Evolutionary conservation across 2,329 filamentous ascomycete genomes (phyloP).

Genomic region (Rugonectria rugulosa): DNA sequence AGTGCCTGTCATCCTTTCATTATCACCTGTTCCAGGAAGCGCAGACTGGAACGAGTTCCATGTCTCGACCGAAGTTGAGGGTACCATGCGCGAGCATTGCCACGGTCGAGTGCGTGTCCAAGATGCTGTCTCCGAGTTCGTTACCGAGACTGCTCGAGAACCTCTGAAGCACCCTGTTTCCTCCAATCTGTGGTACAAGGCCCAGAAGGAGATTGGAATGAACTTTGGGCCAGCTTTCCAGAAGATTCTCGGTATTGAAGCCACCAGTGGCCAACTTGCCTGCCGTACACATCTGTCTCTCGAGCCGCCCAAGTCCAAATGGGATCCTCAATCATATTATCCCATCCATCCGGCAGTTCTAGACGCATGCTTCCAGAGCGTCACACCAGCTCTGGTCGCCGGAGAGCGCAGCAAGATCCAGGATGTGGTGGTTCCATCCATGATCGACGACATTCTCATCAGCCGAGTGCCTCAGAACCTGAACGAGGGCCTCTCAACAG

Average conservation of each 20-base stretch:
- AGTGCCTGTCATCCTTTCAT: constrained; percentile 5
- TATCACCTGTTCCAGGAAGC: constrained; percentile 4
- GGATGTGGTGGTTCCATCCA: constrained; percentile 6
- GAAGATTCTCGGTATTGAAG: constrained; percentile 11
- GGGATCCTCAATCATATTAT: constrained; percentile 13
- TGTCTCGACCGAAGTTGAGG: constrained; percentile 7
- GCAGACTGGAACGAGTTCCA: constrained; percentile 14
- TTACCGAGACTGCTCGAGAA: neutral
- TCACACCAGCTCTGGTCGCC: constrained; percentile 12
- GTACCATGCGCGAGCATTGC: neutral
- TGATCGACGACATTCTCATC: constrained; percentile 6
- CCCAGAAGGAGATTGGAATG: constrained; percentile 14
- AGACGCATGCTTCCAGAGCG: constrained; percentile 20
- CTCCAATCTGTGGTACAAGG: constrained; percentile 19
- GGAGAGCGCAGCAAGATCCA: constrained; percentile 11
- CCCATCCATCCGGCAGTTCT: constrained; percentile 17
- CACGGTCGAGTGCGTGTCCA: constrained; percentile 12
- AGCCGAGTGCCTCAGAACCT: constrained; percentile 6
- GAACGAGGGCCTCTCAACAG: constrained; percentile 9
- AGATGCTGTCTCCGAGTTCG: constrained; percentile 1
- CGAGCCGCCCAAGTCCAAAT: constrained; percentile 1
- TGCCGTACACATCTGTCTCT: constrained; percentile 12
- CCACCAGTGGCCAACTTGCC: neutral
- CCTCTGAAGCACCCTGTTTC: constrained; percentile 8
- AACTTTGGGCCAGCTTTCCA: constrained; percentile 22